phyloP scores from a whole-genome alignment of 1,284 basidiomycete species.

The Malassezia psittaci region DNA sequence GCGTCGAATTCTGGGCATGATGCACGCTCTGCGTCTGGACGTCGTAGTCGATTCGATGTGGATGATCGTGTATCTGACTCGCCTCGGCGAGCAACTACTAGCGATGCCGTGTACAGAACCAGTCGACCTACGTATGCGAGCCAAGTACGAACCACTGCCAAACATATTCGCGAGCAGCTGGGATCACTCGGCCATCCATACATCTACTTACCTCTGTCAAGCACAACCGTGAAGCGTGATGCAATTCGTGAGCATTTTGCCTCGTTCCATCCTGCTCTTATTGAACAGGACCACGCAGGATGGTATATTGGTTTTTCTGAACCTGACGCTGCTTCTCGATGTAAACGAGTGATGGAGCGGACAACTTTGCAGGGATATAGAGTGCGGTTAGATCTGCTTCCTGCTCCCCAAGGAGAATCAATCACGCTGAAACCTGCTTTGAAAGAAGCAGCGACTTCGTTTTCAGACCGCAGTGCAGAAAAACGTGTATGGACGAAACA shows the following conservation, averaged over 20 bases:
- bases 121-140: not conserved
- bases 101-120: not conserved
- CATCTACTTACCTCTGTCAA: slow-evolving; percentile 25
- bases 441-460: not conserved
- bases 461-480: not conserved
- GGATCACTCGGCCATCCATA: slow-evolving; percentile 20
- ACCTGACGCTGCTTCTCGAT: slow-evolving; percentile 18
- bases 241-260: slow-evolving; percentile 30
- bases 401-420: slow-evolving; percentile 1
- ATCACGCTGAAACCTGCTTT: not conserved
- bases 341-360: slow-evolving; percentile 26
- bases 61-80: not conserved
- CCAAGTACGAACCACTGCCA: not conserved
- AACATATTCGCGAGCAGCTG: slow-evolving; percentile 15
- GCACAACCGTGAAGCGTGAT: slow-evolving; percentile 19
- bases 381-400: slow-evolving; percentile 24
- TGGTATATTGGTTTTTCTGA: slow-evolving; percentile 45
- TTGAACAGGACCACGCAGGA: slow-evolving; percentile 35
- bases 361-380: slow-evolving; percentile 21
- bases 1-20: not conserved
- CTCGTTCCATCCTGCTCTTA: slow-evolving; percentile 24
- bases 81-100: slow-evolving; percentile 12
- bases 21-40: not conserved
- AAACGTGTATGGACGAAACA: slow-evolving; percentile 53
- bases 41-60: not conserved